Evolutionary conservation across 2,329 filamentous ascomycete species (phyloP).

Genomic region (Fusarium subtropicale): DNA sequence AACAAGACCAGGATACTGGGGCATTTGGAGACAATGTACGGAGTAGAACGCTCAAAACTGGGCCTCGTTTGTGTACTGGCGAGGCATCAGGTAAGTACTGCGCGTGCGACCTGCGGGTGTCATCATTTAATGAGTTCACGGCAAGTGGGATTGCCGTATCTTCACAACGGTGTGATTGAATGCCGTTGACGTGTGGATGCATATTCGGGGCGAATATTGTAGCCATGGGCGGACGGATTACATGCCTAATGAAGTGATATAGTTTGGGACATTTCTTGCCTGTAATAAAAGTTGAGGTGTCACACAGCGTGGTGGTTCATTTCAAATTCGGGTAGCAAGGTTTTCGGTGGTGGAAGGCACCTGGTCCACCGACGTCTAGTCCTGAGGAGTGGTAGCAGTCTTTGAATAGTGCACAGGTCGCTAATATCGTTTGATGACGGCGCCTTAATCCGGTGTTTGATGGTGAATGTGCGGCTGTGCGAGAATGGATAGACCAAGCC

Average conservation of each 20-base stretch:
- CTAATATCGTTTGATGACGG: constrained; percentile 33
- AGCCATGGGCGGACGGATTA: constrained; percentile 21
- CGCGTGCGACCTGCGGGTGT: constrained; percentile 20
- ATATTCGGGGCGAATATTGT: constrained; percentile 37
- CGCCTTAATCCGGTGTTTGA: constrained; percentile 35
- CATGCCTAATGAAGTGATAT: constrained; percentile 31
- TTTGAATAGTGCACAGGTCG: constrained; percentile 16
- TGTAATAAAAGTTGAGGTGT: constrained; percentile 28
- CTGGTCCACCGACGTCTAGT: constrained; percentile 19
- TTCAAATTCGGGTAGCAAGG: constrained; percentile 24
- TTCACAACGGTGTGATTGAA: constrained; percentile 39
- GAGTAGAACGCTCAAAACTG: not conserved
- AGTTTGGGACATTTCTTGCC: constrained; percentile 25
- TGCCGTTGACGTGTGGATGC: constrained; percentile 27
- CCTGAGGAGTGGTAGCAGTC: constrained; percentile 7
- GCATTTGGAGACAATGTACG: not conserved
- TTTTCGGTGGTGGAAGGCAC: constrained; percentile 33
- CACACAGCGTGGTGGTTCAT: constrained; percentile 33
- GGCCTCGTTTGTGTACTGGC: constrained; percentile 11
- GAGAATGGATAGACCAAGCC: constrained; percentile 22
- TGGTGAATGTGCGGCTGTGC: constrained; percentile 25
- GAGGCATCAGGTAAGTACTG: constrained; percentile 10
- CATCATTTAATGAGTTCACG: constrained; percentile 16
- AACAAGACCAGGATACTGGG: constrained; percentile 9
- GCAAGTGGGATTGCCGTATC: constrained; percentile 28